A percentile compares a stretch with the other conserved stretches of the same genome.
Conservation (phyloP, 2,329 filamentous ascomycete genomes). For the Monosporascus sp. region DNA sequence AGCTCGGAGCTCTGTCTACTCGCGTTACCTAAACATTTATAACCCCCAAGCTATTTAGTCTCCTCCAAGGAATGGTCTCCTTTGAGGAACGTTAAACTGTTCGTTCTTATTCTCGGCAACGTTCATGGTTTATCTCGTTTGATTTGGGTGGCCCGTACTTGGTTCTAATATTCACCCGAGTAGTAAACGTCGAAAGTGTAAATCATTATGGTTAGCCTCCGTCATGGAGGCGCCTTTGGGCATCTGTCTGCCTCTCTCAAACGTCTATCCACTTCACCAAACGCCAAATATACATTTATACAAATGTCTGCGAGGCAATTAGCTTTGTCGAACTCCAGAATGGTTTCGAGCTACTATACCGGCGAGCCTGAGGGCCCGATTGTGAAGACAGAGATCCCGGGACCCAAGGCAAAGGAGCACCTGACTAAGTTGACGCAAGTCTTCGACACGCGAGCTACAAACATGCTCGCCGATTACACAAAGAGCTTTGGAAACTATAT, state of each 20-base stretch:
- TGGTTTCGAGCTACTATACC: slow-evolving; percentile 23
- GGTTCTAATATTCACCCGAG: not conserved
- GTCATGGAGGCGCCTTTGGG: slow-evolving; percentile 21
- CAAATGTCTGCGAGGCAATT: slow-evolving; percentile 11
- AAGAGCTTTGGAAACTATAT: slow-evolving; percentile 79
- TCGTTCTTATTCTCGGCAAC: too few relatives aligned
- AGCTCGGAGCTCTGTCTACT: too few relatives aligned
- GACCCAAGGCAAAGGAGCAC: slow-evolving; percentile 66
- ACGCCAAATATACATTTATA: slow-evolving; percentile 9
- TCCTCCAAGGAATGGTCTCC: too few relatives aligned
- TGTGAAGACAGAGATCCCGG: slow-evolving; percentile 63
- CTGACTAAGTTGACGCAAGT: slow-evolving; percentile 69
- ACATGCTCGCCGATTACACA: slow-evolving; percentile 74
- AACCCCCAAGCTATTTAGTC: too few relatives aligned
- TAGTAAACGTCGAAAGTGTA: not conserved
- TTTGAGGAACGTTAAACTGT: too few relatives aligned
- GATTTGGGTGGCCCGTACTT: too few relatives aligned
- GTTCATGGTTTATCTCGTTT: too few relatives aligned
- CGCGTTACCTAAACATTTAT: too few relatives aligned
- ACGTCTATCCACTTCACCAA: slow-evolving; percentile 8
- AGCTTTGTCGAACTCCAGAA: slow-evolving; percentile 15
- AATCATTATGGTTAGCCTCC: slow-evolving; percentile 22
- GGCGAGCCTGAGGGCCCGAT: slow-evolving; percentile 49
- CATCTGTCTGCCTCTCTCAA: slow-evolving; percentile 15
- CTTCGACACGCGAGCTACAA: slow-evolving; percentile 81